Evolutionary conservation across 495 filamentous ascomycete genomes (phyloP).

Genomic region (Aspergillus mulundensis): DNA sequence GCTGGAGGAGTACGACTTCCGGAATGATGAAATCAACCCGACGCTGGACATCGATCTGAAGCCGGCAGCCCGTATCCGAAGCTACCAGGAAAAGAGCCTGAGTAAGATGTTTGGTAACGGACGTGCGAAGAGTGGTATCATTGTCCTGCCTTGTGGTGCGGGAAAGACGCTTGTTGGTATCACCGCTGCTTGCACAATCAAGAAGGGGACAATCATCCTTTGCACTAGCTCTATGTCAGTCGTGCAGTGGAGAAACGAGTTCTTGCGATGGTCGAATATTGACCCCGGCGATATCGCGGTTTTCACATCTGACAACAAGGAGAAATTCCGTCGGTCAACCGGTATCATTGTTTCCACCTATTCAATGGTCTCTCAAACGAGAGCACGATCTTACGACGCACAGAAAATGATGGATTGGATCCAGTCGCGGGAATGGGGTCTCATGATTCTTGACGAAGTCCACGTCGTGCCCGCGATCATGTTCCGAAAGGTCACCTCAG

Average conservation of each 20-base stretch:
- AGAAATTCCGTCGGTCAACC: slow-evolving; percentile 80
- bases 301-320: slow-evolving; percentile 93
- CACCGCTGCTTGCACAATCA: slow-evolving; percentile 94
- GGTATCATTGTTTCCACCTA: slow-evolving; percentile 98
- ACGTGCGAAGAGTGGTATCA: slow-evolving; percentile 93
- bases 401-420: slow-evolving; percentile 99
- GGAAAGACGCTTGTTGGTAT: slow-evolving; percentile 97
- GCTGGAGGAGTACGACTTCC: slow-evolving; percentile 95
- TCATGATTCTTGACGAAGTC: slow-evolving; percentile 97
- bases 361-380: slow-evolving; percentile 91
- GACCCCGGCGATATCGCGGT: slow-evolving; percentile 87
- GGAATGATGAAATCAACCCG: slow-evolving; percentile 85
- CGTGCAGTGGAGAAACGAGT: slow-evolving; percentile 94
- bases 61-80: slow-evolving; percentile 78
- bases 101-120: slow-evolving; percentile 99
- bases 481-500: slow-evolving; percentile 87
- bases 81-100: slow-evolving; percentile 93
- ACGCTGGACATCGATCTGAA: slow-evolving; percentile 89
- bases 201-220: slow-evolving; percentile 90
- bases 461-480: slow-evolving; percentile 97
- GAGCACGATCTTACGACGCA: slow-evolving; percentile 82
- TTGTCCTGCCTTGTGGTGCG: slow-evolving; percentile 93
- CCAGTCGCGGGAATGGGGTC: slow-evolving; percentile 86
- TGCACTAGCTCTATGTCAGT: slow-evolving; percentile 98
- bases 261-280: slow-evolving; percentile 97